Evolutionary conservation across 371 early-diverging fungal species (phyloP), one percentile per base, ranked within the genome.

Genomic region (Dinochytrium kinnereticum): DNA sequence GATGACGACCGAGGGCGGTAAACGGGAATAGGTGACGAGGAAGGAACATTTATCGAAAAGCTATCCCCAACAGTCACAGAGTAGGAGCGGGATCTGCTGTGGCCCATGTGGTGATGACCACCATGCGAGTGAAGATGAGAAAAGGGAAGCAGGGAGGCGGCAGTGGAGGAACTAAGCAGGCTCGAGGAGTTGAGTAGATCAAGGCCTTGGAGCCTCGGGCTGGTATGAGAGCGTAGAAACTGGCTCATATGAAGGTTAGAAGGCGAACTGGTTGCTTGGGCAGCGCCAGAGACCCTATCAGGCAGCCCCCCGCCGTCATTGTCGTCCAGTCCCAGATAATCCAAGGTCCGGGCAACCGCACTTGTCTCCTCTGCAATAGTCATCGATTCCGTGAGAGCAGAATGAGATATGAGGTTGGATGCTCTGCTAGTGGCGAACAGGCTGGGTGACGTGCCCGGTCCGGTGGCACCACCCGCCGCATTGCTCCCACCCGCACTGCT

Each of bases 251-350:
- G 71, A 33, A 51, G 44, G 71, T 74, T 76, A 59, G 59, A 75
- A 68, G 83, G 39, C 51, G 78, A 59, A 59, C 34, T 34, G 3
- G 61, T 7, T 3, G 36, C 15, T 2, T 7, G 74, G 73, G 50
- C 72, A 65, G 64, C 64, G n/a, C n/a, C n/a, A 67, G 76, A 72
- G 38, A 26, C 28, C 13, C 66, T 15, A 10, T 30, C 44, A 13
- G 66, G 49, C 44, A 44, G 38, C 66, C n/a, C 26, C 19, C 44
- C 66, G 15, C 17, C 26, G 36, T 38, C 36, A 61, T 44, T 71
- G 49, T 93, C 94, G 71, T 94, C 93, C 57, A 94, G 74, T 1
- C 93, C 93, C 24, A 94, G 83, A 50, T 90, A 91, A 65, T 91
- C 90, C 68, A 94, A 79, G 0, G 91, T 91, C 49, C 90, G 89